These are phyloP conservation scores for Metschnikowia lochheadii DNA, from an alignment of 805 yeast species.

Conservation along the genomic window DNA sequence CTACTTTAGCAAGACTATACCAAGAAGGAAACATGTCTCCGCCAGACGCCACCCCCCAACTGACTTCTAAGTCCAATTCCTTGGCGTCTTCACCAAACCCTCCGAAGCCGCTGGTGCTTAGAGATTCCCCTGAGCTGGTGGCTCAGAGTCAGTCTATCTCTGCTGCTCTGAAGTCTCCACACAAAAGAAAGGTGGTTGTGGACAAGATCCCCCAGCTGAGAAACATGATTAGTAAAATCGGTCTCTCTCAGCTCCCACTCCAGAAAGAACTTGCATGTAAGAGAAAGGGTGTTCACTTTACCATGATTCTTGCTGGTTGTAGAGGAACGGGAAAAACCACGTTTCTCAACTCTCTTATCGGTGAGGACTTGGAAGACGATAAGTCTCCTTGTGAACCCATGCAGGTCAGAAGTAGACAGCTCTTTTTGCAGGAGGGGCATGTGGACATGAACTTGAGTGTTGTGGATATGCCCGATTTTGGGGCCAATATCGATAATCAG, in stretches of 20 bases:
- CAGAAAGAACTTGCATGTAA: conserved; percentile 25
- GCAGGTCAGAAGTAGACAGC: conserved; percentile 21
- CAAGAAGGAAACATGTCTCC: conserved; percentile 1
- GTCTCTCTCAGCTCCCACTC: conserved; percentile 23
- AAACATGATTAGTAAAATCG: conserved; percentile 13
- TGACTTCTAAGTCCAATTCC: not conserved
- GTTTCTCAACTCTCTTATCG: conserved; percentile 24
- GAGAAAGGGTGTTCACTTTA: conserved; percentile 31
- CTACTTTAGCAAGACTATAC: not conserved
- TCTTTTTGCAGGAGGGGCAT: conserved; percentile 55
- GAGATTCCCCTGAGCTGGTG: not conserved
- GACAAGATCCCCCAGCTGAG: conserved; percentile 18
- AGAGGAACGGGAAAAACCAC: conserved; percentile 26
- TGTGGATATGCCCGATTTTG: conserved; percentile 75
- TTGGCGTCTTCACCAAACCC: conserved; percentile 1
- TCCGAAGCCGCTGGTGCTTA: not conserved
- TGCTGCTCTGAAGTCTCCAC: not conserved
- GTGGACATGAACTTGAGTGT: conserved; percentile 58
- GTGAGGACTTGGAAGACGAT: conserved; percentile 14
- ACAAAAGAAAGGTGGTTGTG: conserved; percentile 9
- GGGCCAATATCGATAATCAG: conserved; percentile 57
- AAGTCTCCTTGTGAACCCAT: conserved; percentile 8
- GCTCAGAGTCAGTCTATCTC: not conserved
- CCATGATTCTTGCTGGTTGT: conserved; percentile 37
- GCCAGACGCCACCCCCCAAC: conserved; percentile 2